Evolutionary conservation across 192 early-diverging fungal species (phyloP), one percentile per base, ranked within the genome.

Genomic region (Coemansia sp.): DNA sequence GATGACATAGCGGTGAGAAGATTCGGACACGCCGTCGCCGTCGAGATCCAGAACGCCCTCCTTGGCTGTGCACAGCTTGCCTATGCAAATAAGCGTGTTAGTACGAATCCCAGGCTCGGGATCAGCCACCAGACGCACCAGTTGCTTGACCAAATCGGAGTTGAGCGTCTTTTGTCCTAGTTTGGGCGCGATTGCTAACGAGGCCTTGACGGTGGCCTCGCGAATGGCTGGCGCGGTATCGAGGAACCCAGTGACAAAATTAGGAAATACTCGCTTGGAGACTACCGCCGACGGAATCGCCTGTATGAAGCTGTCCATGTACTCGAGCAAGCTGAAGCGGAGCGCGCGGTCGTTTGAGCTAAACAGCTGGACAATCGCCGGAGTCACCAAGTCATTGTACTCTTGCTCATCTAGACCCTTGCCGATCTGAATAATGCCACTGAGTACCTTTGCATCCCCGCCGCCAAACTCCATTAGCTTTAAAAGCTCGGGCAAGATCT

Each of bases 21-120:
- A 58, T 16, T 93, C 91, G 64, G 71, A 92, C 35, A 99, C 75
- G 50, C 74, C 74, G 6, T 38, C 72, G 22, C 49, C 58, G 12
- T 73, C 76, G 27, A 78, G 37, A 27, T 69, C 68, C 29, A 78
- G 29, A 3, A 68, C 70, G n/a, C 77, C 69, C 38, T 68, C 50
- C 40, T 69, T 69, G 18, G 93, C 68, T 13, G 89, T 88, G 56
- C 89, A 89, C 40, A 98, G 86, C 74, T 98, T 97, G n/a, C 94
- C 95, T 15, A 99, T 73, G 68, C 95, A 98, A 41, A 99, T 93
- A 15, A 95, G 92, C 16, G 96, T 91, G 74, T 99, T 99, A 8
- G 97, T 96, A 30, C 97, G 86, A 69, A 99, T 99, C 2, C 96
- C 95, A 1, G 97, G 94, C 65, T 98, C 96, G 22, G 89, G 85